A percentile compares a stretch with the other conserved stretches of the same genome.
These are phyloP conservation scores for Erodium moschatum DNA, from an alignment of 441 rosid genomes.

Conservation along the genomic window DNA sequence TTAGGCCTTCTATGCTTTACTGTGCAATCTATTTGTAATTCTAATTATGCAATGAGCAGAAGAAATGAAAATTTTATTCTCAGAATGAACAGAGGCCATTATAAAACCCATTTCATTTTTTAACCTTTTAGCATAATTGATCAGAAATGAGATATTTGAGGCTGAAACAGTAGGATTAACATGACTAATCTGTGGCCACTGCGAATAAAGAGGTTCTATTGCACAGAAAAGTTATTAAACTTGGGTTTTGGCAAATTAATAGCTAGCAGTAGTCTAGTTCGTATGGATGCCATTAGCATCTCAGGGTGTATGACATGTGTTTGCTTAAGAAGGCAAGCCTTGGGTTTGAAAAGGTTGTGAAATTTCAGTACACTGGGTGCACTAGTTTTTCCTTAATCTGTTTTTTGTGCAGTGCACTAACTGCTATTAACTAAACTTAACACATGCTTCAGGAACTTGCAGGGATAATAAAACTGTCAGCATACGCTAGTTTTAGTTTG, in stretches of 20 bases:
- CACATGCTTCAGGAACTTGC: conserved; percentile 73
- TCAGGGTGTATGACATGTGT: background rate
- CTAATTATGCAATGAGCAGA: too few species aligned
- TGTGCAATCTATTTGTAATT: background rate
- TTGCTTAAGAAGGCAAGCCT: background rate
- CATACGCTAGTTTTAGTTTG: conserved; percentile 84
- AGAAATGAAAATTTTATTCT: background rate
- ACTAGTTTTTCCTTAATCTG: background rate
- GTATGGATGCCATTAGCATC: too few species aligned
- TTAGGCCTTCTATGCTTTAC: background rate
- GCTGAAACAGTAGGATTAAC: too few species aligned
- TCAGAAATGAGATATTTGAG: background rate
- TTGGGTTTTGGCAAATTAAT: too few species aligned
- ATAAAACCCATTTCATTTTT: background rate
- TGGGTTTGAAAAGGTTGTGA: background rate
- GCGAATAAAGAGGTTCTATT: too few species aligned
- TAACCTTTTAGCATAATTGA: background rate
- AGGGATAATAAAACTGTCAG: conserved; percentile 80
- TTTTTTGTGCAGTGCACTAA: background rate
- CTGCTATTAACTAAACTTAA: conserved; percentile 9
- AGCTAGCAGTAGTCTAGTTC: too few species aligned
- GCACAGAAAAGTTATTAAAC: too few species aligned
- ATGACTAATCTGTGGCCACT: background rate
- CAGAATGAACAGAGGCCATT: background rate
- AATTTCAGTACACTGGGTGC: background rate